These are phyloP conservation scores for Kwoniella pini DNA, from an alignment of 768 basidiomycete species.

Conservation along the genomic window DNA sequence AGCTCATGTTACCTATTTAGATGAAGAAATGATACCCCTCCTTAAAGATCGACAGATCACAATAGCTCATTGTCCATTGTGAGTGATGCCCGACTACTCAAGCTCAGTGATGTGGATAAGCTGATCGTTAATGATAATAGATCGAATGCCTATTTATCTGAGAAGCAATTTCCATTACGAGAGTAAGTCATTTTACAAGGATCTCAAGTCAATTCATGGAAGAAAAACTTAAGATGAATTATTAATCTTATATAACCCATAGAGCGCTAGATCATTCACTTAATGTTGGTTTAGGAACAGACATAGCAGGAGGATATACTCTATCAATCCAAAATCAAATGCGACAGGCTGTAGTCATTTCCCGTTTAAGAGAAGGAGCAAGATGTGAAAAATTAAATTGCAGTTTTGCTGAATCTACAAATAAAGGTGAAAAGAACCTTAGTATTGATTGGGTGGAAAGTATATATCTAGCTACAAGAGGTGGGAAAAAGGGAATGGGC, in stretches of 20 bases:
- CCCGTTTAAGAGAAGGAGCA: constrained; percentile 67
- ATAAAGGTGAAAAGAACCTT: constrained; percentile 48
- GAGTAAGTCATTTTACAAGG: constrained; percentile 27
- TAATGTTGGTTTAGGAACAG: constrained; percentile 77
- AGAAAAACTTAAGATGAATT: too few relatives aligned
- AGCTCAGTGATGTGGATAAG: neutral
- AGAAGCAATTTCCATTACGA: constrained; percentile 38
- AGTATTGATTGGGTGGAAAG: constrained; percentile 79
- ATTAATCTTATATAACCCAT: constrained; percentile 56
- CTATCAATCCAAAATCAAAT: constrained; percentile 75
- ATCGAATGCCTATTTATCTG: constrained; percentile 83
- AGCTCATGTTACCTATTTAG: constrained; percentile 85
- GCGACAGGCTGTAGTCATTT: constrained; percentile 73
- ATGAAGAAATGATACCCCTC: constrained; percentile 59
- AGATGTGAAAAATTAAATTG: constrained; percentile 5
- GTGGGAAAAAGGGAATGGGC: constrained; percentile 71
- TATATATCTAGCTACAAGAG: constrained; percentile 76
- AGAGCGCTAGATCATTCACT: constrained; percentile 69
- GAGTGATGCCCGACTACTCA: neutral
- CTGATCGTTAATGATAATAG: constrained; percentile 6
- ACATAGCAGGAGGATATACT: constrained; percentile 83
- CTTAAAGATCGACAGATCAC: constrained; percentile 62
- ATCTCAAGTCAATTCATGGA: neutral
- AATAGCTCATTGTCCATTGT: constrained; percentile 80
- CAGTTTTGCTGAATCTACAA: constrained; percentile 2